phyloP scores from a whole-genome alignment of 345 rosid genomes.

The Eucalyptus regnans region DNA sequence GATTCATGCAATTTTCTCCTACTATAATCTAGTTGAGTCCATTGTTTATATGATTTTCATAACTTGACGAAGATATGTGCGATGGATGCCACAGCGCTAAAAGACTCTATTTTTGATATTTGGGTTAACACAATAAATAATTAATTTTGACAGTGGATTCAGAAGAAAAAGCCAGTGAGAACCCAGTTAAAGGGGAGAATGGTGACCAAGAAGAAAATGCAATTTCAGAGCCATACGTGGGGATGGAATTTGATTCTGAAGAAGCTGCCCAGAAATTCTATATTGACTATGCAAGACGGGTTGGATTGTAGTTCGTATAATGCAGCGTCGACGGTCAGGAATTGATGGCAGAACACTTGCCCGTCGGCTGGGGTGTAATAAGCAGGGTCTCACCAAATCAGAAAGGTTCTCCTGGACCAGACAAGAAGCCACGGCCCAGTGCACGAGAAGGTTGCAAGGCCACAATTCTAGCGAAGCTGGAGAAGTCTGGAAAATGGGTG shows the following conservation, averaged over 20 bases:
- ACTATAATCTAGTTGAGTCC: background rate
- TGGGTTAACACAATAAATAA: background rate
- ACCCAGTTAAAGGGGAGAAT: conserved; percentile 19
- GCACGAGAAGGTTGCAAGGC: conserved; percentile 84
- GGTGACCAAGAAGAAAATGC: conserved; percentile 15
- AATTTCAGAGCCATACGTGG: conserved; percentile 48
- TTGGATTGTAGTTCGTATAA: conserved; percentile 59
- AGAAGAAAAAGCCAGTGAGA: conserved; percentile 20
- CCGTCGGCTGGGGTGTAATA: conserved; percentile 71
- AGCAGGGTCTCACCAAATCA: conserved; percentile 62
- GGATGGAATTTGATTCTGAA: conserved; percentile 75
- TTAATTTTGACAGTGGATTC: conserved; percentile 28
- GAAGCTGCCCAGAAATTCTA: conserved; percentile 60
- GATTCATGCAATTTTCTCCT: too few relatives aligned
- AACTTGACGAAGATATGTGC: background rate
- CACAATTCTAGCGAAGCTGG: conserved; percentile 63
- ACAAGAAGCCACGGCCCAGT: conserved; percentile 45
- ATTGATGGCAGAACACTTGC: conserved; percentile 71
- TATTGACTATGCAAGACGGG: conserved; percentile 41
- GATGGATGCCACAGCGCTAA: background rate
- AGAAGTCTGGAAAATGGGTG: conserved; percentile 72
- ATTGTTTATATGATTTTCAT: background rate
- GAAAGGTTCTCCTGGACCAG: conserved; percentile 21
- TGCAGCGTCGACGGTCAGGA: conserved; percentile 78
- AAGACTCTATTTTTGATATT: background rate